Evolutionary conservation across 371 early-diverging fungal genomes (phyloP).

Genomic region (Capniomyces stellatus): DNA sequence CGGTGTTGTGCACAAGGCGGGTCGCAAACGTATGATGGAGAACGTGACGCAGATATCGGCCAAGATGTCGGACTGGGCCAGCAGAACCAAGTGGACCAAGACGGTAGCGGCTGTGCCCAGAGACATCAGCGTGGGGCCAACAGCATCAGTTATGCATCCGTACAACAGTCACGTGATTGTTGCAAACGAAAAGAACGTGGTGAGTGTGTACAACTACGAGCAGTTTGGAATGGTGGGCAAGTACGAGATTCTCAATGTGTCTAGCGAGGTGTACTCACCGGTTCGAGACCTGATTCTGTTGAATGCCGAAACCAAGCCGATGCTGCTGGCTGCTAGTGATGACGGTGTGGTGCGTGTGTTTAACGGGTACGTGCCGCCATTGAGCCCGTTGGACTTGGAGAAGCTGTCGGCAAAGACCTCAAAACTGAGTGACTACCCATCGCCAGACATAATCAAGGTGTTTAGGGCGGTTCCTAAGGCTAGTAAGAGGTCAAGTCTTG

Average conservation of each 20-base stretch:
- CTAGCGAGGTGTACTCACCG: conserved; percentile 1
- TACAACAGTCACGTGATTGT: conserved; percentile 19
- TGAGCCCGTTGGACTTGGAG: background rate
- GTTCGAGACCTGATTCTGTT: conserved; percentile 66
- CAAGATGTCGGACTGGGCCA: conserved; percentile 9
- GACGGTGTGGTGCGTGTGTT: conserved; percentile 24
- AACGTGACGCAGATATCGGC: conserved; percentile 12
- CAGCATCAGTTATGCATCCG: conserved; percentile 11
- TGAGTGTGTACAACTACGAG: conserved; percentile 19
- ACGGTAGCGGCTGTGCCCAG: conserved; percentile 11
- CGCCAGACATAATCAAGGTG: background rate
- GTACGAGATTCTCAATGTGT: conserved; percentile 2
- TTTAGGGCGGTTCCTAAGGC: background rate
- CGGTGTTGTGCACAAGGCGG: conserved; percentile 19
- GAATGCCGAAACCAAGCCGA: conserved; percentile 73
- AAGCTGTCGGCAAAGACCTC: conserved; percentile 4
- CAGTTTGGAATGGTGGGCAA: conserved; percentile 11
- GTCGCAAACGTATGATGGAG: conserved; percentile 10
- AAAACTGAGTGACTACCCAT: conserved; percentile 7
- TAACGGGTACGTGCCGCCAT: conserved; percentile 20
- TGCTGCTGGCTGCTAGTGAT: conserved; percentile 47
- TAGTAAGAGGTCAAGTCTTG: background rate
- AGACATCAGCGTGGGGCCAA: conserved; percentile 2
- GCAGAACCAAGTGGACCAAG: conserved; percentile 6
- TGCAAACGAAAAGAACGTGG: conserved; percentile 11